A percentile compares a stretch with the other conserved stretches of the same genome.
phyloP scores from a whole-genome alignment of 352 stramenopile genomes.

The Globisporangium perplexum region DNA sequence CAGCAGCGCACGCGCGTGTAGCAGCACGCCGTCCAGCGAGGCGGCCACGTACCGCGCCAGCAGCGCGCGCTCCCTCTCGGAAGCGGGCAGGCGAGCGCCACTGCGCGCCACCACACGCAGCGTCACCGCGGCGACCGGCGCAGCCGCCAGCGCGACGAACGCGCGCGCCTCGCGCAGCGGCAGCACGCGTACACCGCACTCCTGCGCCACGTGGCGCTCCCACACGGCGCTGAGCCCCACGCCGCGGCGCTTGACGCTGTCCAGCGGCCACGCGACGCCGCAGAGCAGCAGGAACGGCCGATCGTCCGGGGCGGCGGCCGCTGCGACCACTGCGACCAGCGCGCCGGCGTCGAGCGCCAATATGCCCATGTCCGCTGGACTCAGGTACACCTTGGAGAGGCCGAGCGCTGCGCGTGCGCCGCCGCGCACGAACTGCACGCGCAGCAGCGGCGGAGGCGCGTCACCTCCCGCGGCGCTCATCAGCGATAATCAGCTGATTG shows the following conservation, averaged over 20 bases:
- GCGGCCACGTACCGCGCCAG: constrained; percentile 46
- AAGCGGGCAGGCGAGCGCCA: constrained; percentile 24
- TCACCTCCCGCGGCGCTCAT: too few species aligned
- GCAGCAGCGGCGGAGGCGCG: constrained; percentile 1
- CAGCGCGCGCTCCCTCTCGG: constrained; percentile 45
- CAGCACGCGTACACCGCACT: constrained; percentile 23
- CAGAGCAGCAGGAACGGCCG: constrained; percentile 35
- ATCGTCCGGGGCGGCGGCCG: too few species aligned
- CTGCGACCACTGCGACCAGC: constrained; percentile 30
- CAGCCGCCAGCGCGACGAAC: constrained; percentile 11
- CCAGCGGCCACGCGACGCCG: constrained; percentile 62
- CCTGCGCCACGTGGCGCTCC: constrained; percentile 33
- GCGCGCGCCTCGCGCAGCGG: constrained; percentile 4
- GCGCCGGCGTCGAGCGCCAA: constrained; percentile 33
- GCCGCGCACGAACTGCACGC: constrained; percentile 55
- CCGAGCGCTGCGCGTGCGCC: constrained; percentile 47
- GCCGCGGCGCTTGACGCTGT: constrained; percentile 58
- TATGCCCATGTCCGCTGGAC: constrained; percentile 40
- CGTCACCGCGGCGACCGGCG: constrained; percentile 14
- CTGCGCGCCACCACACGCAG: constrained; percentile 35
- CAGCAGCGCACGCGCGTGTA: constrained; percentile 46
- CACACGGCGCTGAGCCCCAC: constrained; percentile 71
- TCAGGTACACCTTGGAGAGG: constrained; percentile 68
- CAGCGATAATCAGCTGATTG: neutral
- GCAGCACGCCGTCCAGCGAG: constrained; percentile 61